Conservation (phyloP, 2,329 filamentous ascomycete species). For the Balansia obtecta region DNA sequence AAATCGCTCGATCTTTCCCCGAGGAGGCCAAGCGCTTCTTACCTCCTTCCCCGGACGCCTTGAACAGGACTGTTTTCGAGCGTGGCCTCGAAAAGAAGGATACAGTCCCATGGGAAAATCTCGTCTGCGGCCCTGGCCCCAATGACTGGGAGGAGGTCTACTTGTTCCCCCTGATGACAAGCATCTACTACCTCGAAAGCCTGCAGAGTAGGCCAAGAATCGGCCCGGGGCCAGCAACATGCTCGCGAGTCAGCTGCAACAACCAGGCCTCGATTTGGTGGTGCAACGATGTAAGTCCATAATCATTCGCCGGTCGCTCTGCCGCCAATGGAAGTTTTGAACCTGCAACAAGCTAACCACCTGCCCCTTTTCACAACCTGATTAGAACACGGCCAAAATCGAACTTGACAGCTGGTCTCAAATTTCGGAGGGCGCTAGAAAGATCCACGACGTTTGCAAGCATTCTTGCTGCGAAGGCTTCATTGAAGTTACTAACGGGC, state of each 20-base stretch:
- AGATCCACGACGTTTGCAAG: not conserved
- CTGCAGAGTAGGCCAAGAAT: not conserved
- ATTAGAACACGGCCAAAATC: not conserved
- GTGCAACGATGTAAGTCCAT: not conserved
- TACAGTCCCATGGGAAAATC: not conserved
- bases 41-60: not conserved
- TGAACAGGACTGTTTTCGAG: not conserved
- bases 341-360: not conserved
- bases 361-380: not conserved
- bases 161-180: not conserved
- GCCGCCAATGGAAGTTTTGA: not conserved
- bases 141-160: not conserved
- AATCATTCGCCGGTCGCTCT: too few species aligned
- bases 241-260: not conserved
- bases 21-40: not conserved
- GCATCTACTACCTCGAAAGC: not conserved
- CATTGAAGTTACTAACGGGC: not conserved
- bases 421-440: not conserved
- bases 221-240: not conserved
- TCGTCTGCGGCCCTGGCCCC: not conserved
- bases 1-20: not conserved
- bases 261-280: not conserved
- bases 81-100: not conserved
- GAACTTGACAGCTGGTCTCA: not conserved
- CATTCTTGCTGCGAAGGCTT: not conserved